A percentile compares a stretch with the other conserved stretches of the same genome.
Conservation (phyloP, 1,284 basidiomycete genomes). For the Rhizoctonia solani region DNA sequence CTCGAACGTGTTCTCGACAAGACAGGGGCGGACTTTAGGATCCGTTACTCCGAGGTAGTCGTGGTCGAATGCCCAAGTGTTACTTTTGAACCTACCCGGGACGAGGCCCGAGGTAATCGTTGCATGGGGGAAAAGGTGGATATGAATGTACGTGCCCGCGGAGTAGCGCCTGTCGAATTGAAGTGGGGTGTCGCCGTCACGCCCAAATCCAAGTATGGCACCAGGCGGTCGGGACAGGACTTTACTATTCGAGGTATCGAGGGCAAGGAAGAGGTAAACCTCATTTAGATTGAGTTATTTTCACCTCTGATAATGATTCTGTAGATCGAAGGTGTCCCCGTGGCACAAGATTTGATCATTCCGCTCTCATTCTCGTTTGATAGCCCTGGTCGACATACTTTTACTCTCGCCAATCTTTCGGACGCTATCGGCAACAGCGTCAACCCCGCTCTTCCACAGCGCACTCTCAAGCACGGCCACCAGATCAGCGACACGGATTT, state of each 20-base stretch:
- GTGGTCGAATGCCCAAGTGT: conserved; percentile 82
- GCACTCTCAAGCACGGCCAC: conserved; percentile 51
- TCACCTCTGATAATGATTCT: not conserved
- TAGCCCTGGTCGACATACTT: conserved; percentile 65
- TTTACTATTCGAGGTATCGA: conserved; percentile 86
- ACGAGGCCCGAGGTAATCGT: conserved; percentile 54
- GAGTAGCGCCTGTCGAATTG: conserved; percentile 78
- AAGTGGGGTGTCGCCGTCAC: conserved; percentile 69
- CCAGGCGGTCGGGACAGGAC: conserved; percentile 61
- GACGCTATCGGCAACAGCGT: conserved; percentile 77
- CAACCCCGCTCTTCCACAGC: conserved; percentile 49
- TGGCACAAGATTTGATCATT: conserved; percentile 63
- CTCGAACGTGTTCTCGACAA: conserved; percentile 74
- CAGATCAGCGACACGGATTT: conserved; percentile 41
- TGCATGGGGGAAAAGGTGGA: conserved; percentile 73
- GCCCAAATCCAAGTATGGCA: conserved; percentile 3
- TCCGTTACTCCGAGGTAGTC: conserved; percentile 68
- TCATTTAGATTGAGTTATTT: not conserved
- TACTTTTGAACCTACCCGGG: conserved; percentile 58
- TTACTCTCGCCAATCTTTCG: conserved; percentile 70
- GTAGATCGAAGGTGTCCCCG: conserved; percentile 43
- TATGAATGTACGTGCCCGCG: conserved; percentile 68
- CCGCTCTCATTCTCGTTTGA: conserved; percentile 69
- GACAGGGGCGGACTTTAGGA: conserved; percentile 64
- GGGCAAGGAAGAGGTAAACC: conserved; percentile 47